Evolutionary conservation across 306 rosid species (phyloP).

Genomic region (Prosopis cineraria): DNA sequence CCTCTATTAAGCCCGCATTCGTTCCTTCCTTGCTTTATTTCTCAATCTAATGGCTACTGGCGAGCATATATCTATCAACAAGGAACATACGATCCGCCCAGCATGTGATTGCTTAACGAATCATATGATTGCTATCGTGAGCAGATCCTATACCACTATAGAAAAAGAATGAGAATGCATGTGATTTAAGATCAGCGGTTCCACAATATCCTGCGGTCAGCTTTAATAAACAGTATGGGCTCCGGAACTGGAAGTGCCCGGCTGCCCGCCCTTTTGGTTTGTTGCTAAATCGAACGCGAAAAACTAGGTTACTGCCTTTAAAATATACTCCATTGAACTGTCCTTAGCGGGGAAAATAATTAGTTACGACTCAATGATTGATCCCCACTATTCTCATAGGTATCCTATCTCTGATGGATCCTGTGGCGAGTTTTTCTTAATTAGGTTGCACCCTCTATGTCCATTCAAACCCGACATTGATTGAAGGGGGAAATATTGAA

Average conservation of each 20-base stretch:
- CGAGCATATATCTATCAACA: conserved; percentile 17
- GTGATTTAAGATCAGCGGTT: conserved; percentile 32
- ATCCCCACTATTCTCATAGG: conserved; percentile 37
- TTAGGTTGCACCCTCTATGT: conserved; percentile 19
- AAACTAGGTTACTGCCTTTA: conserved; percentile 43
- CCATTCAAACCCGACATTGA: conserved; percentile 22
- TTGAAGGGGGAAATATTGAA: no score
- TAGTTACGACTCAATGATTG: conserved; percentile 48
- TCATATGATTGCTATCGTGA: conserved; percentile 2
- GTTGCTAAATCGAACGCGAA: conserved; percentile 46
- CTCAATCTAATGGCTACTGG: not conserved
- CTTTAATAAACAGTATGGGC: not conserved
- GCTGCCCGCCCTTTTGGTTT: not conserved
- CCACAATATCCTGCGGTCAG: conserved; percentile 25
- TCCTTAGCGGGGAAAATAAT: conserved; percentile 41
- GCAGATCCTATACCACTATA: conserved; percentile 29
- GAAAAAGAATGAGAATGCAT: conserved; percentile 34
- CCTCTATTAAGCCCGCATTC: conserved; percentile 5
- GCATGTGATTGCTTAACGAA: conserved; percentile 34
- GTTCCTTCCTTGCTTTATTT: not conserved
- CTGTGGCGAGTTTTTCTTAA: conserved; percentile 40
- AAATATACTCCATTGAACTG: conserved; percentile 30
- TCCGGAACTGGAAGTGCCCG: not conserved
- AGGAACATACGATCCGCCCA: conserved; percentile 42
- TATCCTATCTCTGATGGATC: conserved; percentile 42